Conservation (phyloP, 2,329 filamentous ascomycete species). For the Epichloe sylvatica region DNA sequence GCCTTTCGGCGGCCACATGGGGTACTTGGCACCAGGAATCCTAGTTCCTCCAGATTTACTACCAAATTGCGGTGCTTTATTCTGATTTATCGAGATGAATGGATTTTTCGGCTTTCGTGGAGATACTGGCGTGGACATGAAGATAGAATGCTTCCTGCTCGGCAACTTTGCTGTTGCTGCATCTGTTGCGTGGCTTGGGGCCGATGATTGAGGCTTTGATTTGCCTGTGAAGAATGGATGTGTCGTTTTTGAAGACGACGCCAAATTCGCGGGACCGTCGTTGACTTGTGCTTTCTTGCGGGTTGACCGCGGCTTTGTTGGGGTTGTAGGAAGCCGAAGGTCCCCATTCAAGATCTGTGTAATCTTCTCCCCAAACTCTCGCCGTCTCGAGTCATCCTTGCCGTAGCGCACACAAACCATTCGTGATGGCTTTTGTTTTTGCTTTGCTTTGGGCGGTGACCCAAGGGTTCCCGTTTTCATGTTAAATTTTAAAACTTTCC, state of each 20-base stretch:
- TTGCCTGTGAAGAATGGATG: constrained; percentile 32
- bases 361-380: constrained; percentile 45
- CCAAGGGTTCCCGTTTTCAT: constrained; percentile 48
- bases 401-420: constrained; percentile 49
- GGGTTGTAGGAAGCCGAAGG: constrained; percentile 13
- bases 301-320: constrained; percentile 5
- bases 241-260: constrained; percentile 15
- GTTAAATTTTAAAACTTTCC: constrained; percentile 43
- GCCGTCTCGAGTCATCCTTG: constrained; percentile 27
- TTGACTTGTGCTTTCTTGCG: background rate
- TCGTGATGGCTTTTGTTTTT: constrained; percentile 18
- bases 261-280: constrained; percentile 7
- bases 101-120: constrained; percentile 27
- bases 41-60: constrained; percentile 34
- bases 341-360: constrained; percentile 40
- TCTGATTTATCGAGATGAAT: constrained; percentile 16
- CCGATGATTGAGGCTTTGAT: constrained; percentile 14
- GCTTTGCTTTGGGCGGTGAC: constrained; percentile 44
- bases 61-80: constrained; percentile 27
- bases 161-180: constrained; percentile 13
- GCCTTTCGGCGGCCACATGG: constrained; percentile 57
- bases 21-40: constrained; percentile 50
- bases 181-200: constrained; percentile 10
- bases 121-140: constrained; percentile 40
- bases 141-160: constrained; percentile 26